phyloP scores from a whole-genome alignment of 257 asterid species.

The Nemophila menziesii region DNA sequence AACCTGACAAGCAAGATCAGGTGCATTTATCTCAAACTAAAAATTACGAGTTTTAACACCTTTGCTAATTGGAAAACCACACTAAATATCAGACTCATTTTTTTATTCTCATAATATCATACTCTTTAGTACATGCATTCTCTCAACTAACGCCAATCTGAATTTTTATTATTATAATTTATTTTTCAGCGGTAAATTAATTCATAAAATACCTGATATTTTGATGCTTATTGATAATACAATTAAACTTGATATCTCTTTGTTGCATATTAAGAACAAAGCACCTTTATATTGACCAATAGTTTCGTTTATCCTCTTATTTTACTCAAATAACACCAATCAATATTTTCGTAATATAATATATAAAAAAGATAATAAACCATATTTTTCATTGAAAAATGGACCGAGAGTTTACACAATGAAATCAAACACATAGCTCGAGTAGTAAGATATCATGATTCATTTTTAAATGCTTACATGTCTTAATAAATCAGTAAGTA shows the following conservation, averaged over 20 bases:
- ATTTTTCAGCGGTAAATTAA: too few species aligned
- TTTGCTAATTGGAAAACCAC: constrained; percentile 75
- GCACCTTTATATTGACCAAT: constrained; percentile 71
- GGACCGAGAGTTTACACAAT: constrained; percentile 83
- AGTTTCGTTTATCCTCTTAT: constrained; percentile 63
- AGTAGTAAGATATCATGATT: constrained; percentile 73
- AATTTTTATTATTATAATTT: too few species aligned
- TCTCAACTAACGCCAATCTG: constrained; percentile 82
- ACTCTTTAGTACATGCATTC: constrained; percentile 45
- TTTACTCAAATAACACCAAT: constrained; percentile 6
- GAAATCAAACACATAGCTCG: constrained; percentile 86
- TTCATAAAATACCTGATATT: constrained; percentile 49
- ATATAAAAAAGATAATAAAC: too few species aligned
- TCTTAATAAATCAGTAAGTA: too few species aligned
- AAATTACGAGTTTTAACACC: constrained; percentile 50
- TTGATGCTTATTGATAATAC: constrained; percentile 64
- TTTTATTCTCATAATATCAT: too few species aligned
- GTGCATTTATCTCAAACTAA: constrained; percentile 51
- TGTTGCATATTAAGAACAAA: constrained; percentile 93
- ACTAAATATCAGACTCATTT: too few species aligned
- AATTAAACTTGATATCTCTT: constrained; percentile 88
- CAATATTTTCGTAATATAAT: too few species aligned
- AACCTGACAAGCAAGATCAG: constrained; percentile 98
- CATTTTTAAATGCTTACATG: too few species aligned
- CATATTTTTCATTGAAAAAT: constrained; percentile 79